Evolutionary conservation across 2,329 filamentous ascomycete species (phyloP), one percentile per base, ranked within the genome.

Genomic region (Beauveria rudraprayagi): DNA sequence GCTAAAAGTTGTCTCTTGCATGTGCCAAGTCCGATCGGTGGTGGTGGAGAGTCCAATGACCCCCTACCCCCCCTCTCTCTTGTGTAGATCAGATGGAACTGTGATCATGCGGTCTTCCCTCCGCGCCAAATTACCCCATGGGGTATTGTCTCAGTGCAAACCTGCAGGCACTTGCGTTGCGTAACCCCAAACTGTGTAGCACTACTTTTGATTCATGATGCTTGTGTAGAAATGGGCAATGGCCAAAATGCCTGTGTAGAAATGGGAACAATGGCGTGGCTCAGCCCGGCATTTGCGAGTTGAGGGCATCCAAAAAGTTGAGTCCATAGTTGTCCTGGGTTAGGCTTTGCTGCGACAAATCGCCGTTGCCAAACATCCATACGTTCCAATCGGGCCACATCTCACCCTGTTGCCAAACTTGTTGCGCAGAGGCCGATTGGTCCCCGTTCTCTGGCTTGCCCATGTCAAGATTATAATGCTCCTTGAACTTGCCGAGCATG

Each of bases 401-500:
- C 17, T 61, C 57, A 19, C 28, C 56, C n/a, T 60, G 40, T 4
- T 47, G 14, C 56, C 63, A 63, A 11, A 63, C 61, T 44, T 66
- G 62, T 46, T 61, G 52, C 40, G 46, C 50, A 3, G 54, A 26
- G 34, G 57, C 56, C 24, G 56, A 54, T 46, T 66, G 64, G 10
- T 58, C 47, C 30, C 52, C 44, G n/a, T 56, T 46, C 14, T 66
- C 65, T 1, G 62, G 34, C 16, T 53, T 55, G 19, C 30, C 11
- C 24, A 26, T 10, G 14, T 56, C 59, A 37, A 56, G 52, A 16
- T 43, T 19, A 10, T 59, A 44, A 26, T 55, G 61, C 50, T 66
- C 64, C 57, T 68, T 70, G 48, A 72, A 67, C 58, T 67, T 72
- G 14, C 65, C 62, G 10, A 72, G 66, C 69, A 71, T 71, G 30